Base-by-base conservation (phyloP, 345 rosid genomes). In the Acer negundo region DNA sequence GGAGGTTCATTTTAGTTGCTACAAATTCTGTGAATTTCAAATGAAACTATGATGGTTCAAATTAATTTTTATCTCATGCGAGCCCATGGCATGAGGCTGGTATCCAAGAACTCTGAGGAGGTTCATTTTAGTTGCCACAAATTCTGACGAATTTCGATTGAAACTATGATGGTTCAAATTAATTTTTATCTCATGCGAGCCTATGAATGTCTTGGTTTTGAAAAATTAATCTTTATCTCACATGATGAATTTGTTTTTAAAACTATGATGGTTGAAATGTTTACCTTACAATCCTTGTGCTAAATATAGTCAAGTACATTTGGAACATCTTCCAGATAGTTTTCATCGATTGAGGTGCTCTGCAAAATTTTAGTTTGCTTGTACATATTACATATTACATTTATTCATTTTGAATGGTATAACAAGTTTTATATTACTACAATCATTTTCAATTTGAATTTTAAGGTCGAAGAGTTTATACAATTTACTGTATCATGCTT, bases 401-500 rank as follows among this genome's bases (percentile, higher is more conserved):
- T 6, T n/a, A n/a, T n/a, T n/a, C n/a, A n/a, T n/a, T n/a, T 40
- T 42, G 46, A 42, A 42, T 42, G 46, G 46, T 7, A 42, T 42
- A 42, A 42, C 46, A 42, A 5, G 46, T 42, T 42, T 42, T 42
- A 63, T 31, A 17, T 28, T 17, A 51, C 40, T 51, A 15, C 22
- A 13, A 10, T 31, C 6, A 12, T 26, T 38, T 70, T 11, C n/a
- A 28, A 53, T 51, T 70, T 40, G 13, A 26, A 70, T 53, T 40
- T 17, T 28, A 53, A 51, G 17, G 22, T 71, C 26, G 17, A 53
- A 31, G 19, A 71, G 22, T 31, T 10, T 23, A 7, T 55, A 23
- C 47, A 8, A 69, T 47, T 67, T 69, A 69, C 38, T 49, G 59
- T 47, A 69, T 19, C 20, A 24, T 53, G 62, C 74, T n/a, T 56